Percentiles rank a stretch among this genome's conserved stretches.
Conservation (phyloP, 2,329 filamentous ascomycete genomes). For the Verticillium zaregamsianum region DNA sequence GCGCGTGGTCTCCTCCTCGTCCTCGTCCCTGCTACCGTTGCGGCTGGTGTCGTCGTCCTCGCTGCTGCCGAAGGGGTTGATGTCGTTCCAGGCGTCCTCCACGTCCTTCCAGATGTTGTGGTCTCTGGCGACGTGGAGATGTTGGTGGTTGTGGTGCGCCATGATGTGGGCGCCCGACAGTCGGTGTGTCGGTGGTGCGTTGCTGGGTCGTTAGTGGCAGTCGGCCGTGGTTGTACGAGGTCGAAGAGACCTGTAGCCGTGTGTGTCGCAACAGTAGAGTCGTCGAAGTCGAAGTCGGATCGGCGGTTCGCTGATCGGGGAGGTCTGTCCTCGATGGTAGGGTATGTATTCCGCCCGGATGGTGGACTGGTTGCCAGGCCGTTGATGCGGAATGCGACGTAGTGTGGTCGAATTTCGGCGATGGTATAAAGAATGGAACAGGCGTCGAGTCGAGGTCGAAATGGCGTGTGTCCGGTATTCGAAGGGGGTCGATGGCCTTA, state of each 20-base stretch:
- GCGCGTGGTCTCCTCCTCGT: conserved; percentile 4
- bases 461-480: neutral
- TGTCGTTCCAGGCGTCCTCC: conserved; percentile 2
- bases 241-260: neutral
- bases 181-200: neutral
- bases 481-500: neutral
- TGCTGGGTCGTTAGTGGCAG: neutral
- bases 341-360: neutral
- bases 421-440: neutral
- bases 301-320: neutral
- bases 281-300: neutral
- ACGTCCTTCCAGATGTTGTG: conserved; percentile 10
- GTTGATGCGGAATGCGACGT: neutral
- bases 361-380: neutral
- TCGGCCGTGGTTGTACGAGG: neutral
- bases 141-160: conserved; percentile 9
- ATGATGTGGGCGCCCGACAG: conserved; percentile 3
- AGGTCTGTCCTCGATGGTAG: neutral
- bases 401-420: neutral
- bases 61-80: conserved; percentile 3
- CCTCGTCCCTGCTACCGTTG: neutral
- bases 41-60: neutral
- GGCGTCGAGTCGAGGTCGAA: neutral
- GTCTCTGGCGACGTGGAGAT: conserved; percentile 9
- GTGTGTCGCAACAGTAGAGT: neutral